A percentile compares a stretch with the other conserved stretches of the same genome.
These are phyloP conservation scores for Solioccasus polychromus DNA, from an alignment of 768 basidiomycete species.

Conservation along the genomic window DNA sequence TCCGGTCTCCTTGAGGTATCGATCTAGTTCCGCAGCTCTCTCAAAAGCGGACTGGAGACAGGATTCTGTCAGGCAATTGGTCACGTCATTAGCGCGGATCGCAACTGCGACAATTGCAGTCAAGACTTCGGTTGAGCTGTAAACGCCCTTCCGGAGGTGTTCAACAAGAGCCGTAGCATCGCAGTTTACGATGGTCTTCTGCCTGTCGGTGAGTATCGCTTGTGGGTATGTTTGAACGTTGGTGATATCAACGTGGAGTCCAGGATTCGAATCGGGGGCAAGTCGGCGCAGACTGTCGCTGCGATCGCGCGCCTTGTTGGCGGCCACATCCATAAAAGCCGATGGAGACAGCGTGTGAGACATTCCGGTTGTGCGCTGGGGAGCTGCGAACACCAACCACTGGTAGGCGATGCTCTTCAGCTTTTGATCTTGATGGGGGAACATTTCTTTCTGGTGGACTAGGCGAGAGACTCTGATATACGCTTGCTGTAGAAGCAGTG, in stretches of 20 bases:
- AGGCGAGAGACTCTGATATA: too few relatives aligned
- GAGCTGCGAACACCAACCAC: not conserved
- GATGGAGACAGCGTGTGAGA: not conserved
- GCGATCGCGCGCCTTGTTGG: slow-evolving; percentile 26
- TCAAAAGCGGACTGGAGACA: slow-evolving; percentile 50
- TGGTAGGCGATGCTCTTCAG: not conserved
- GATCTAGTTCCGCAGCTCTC: slow-evolving; percentile 50
- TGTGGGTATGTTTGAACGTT: slow-evolving; percentile 30
- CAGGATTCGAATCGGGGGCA: not conserved
- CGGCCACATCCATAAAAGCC: slow-evolving; percentile 11
- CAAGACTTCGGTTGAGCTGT: slow-evolving; percentile 26
- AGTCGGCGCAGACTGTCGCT: slow-evolving; percentile 13
- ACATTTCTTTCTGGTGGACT: too few relatives aligned
- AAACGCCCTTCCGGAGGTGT: slow-evolving; percentile 17
- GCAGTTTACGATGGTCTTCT: slow-evolving; percentile 28
- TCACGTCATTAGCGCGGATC: slow-evolving; percentile 31
- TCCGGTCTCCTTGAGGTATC: slow-evolving; percentile 43
- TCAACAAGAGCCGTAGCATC: slow-evolving; percentile 30
- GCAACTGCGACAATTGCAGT: slow-evolving; percentile 28
- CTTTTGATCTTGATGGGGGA: too few relatives aligned
- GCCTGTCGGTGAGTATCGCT: slow-evolving; percentile 20
- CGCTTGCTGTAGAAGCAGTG: slow-evolving; percentile 16
- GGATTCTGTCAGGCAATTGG: slow-evolving; percentile 57
- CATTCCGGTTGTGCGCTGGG: slow-evolving; percentile 7
- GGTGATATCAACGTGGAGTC: slow-evolving; percentile 1